Evolutionary conservation across 129 eudicot genomes (phyloP).

Genomic region (Logfia minima): DNA sequence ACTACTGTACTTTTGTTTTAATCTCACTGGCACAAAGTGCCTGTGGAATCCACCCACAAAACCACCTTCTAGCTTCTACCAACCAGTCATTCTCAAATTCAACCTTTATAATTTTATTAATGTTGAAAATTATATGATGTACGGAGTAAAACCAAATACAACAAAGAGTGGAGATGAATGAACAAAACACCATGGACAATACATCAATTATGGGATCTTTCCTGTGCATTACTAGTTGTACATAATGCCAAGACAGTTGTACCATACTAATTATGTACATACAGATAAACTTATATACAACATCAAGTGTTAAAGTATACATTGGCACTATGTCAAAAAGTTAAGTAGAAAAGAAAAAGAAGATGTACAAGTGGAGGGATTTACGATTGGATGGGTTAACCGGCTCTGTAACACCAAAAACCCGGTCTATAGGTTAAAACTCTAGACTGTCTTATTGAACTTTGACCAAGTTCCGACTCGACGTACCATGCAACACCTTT

Average conservation of each 20-base stretch:
- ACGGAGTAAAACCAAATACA: too few species aligned
- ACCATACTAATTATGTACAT: constrained; percentile 12
- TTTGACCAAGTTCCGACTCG: constrained; percentile 10
- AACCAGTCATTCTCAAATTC: too few species aligned
- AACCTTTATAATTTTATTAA: too few species aligned
- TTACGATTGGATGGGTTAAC: constrained; percentile 19
- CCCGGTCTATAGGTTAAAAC: constrained; percentile 22
- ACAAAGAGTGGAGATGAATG: too few species aligned
- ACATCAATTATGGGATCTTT: neutral
- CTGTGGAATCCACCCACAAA: constrained; percentile 14
- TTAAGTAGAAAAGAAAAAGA: neutral
- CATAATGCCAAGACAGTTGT: neutral
- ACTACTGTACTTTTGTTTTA: neutral
- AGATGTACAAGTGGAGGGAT: constrained; percentile 24
- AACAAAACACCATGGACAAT: too few species aligned
- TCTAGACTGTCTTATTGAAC: constrained; percentile 15
- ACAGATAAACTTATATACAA: neutral
- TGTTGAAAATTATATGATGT: too few species aligned
- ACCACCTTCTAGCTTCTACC: constrained; percentile 6
- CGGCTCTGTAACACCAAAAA: neutral
- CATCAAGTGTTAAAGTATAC: constrained; percentile 9
- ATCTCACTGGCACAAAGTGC: neutral
- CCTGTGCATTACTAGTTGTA: neutral
- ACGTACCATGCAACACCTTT: constrained; percentile 32
- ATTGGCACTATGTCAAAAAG: neutral